A percentile compares a stretch with the other conserved stretches of the same genome.
These are phyloP conservation scores for Arabis alpina DNA, from an alignment of 345 rosid species.

Conservation along the genomic window DNA sequence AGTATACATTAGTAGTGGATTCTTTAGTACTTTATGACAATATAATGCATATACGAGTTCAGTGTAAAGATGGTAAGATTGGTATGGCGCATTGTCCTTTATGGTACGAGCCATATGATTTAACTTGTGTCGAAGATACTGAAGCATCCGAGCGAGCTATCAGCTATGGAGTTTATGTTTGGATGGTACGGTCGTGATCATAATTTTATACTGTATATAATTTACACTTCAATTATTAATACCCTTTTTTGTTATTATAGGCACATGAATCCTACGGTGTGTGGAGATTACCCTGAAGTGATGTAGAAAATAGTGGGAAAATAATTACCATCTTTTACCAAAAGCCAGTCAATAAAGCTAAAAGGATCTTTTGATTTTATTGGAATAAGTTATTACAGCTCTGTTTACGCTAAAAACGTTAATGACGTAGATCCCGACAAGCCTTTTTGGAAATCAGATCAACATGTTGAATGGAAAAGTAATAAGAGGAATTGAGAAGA, in stretches of 20 bases:
- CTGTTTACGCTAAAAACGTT: constrained; percentile 37
- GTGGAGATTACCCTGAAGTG: constrained; percentile 50
- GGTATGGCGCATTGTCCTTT: constrained; percentile 42
- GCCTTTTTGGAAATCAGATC: constrained; percentile 44
- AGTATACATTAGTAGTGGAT: too few species aligned
- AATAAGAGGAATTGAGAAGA: too few species aligned
- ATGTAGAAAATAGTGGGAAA: constrained; percentile 48
- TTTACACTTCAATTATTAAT: not conserved
- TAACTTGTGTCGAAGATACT: constrained; percentile 17
- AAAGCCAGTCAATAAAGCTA: constrained; percentile 41
- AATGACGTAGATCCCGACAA: constrained; percentile 24
- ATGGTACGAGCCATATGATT: constrained; percentile 43
- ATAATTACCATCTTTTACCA: constrained; percentile 51
- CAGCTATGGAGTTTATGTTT: constrained; percentile 43
- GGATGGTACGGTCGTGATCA: constrained; percentile 33
- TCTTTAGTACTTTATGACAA: too few species aligned
- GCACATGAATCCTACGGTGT: constrained; percentile 49
- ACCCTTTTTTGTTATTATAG: constrained; percentile 3
- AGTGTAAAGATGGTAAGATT: constrained; percentile 42
- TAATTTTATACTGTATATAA: not conserved
- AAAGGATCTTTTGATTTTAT: constrained; percentile 53
- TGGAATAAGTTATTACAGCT: constrained; percentile 54
- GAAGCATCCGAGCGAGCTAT: constrained; percentile 43
- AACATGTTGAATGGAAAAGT: constrained; percentile 46
- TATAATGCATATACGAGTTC: not conserved